phyloP scores from a whole-genome alignment of 2,329 filamentous ascomycete species.

The Metarhizium anisopliae region DNA sequence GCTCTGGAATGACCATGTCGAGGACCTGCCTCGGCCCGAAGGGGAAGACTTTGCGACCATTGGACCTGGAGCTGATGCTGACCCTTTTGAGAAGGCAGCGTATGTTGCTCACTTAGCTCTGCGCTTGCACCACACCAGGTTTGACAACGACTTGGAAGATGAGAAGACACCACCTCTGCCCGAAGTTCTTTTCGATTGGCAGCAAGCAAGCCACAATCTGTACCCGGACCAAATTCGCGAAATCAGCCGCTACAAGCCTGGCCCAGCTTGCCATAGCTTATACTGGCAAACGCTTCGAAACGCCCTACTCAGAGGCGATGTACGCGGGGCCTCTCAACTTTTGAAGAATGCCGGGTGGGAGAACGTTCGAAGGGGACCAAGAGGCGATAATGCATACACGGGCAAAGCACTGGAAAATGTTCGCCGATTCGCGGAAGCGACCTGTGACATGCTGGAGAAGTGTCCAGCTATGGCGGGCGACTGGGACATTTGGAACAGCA shows the following conservation, averaged over 20 bases:
- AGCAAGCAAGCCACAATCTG: constrained; percentile 65
- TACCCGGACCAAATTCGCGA: constrained; percentile 58
- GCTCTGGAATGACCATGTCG: constrained; percentile 47
- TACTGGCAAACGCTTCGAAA: constrained; percentile 85
- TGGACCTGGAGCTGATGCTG: constrained; percentile 52
- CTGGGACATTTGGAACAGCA: constrained; percentile 75
- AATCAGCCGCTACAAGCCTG: constrained; percentile 55
- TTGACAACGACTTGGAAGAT: constrained; percentile 26
- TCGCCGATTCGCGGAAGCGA: constrained; percentile 59
- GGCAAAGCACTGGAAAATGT: constrained; percentile 72
- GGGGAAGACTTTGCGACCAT: constrained; percentile 52
- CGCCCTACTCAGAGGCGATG: constrained; percentile 65
- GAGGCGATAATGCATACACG: constrained; percentile 58
- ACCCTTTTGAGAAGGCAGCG: constrained; percentile 64
- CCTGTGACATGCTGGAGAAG: constrained; percentile 58
- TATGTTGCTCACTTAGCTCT: constrained; percentile 73
- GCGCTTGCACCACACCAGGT: constrained; percentile 62
- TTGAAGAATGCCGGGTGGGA: constrained; percentile 72
- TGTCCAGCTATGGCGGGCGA: constrained; percentile 63
- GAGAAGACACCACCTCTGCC: constrained; percentile 52
- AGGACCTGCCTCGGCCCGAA: constrained; percentile 36
- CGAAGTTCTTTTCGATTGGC: constrained; percentile 74
- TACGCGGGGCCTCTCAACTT: constrained; percentile 56
- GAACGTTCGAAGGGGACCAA: constrained; percentile 59
- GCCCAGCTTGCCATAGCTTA: constrained; percentile 64